Evolutionary conservation across 768 basidiomycete species (phyloP).

Genomic region (Tephrocybe sp.): DNA sequence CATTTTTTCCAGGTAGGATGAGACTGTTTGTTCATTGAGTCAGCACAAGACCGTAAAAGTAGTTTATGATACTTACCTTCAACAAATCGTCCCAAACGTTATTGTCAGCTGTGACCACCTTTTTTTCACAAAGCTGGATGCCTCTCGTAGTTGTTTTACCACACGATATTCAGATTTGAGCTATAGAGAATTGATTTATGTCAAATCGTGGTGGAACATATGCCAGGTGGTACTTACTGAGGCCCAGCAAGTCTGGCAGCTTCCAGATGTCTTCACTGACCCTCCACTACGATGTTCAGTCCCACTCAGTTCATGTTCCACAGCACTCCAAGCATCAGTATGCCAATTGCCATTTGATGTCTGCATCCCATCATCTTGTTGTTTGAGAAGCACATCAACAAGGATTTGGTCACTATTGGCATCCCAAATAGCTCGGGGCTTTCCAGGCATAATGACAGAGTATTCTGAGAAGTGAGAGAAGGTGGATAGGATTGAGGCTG

Average conservation of each 20-base stretch:
- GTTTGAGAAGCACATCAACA: constrained; percentile 12
- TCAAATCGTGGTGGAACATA: too few species aligned
- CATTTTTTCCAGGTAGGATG: constrained; percentile 17
- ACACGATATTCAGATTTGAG: constrained; percentile 13
- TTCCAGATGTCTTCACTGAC: neutral
- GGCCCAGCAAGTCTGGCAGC: neutral
- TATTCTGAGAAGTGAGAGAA: too few species aligned
- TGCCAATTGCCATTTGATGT: constrained; percentile 6
- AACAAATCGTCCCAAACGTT: constrained; percentile 1
- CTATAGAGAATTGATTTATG: neutral
- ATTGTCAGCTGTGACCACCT: constrained; percentile 21
- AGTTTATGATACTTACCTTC: neutral
- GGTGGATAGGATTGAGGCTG: too few species aligned
- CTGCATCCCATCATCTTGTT: constrained; percentile 10
- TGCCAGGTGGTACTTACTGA: neutral
- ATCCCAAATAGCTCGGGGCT: too few species aligned
- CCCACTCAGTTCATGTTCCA: constrained; percentile 1
- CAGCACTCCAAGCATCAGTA: constrained; percentile 1
- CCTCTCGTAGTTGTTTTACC: constrained; percentile 14
- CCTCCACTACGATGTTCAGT: neutral
- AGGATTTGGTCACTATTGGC: constrained; percentile 6
- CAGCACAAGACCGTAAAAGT: neutral
- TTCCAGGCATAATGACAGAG: too few species aligned
- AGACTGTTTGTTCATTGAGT: constrained; percentile 6
- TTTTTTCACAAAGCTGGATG: constrained; percentile 18